A percentile compares a stretch with the other conserved stretches of the same genome.
Evolutionary conservation across 495 filamentous ascomycete genomes (phyloP).

Genomic region (Xylaria intraflava): DNA sequence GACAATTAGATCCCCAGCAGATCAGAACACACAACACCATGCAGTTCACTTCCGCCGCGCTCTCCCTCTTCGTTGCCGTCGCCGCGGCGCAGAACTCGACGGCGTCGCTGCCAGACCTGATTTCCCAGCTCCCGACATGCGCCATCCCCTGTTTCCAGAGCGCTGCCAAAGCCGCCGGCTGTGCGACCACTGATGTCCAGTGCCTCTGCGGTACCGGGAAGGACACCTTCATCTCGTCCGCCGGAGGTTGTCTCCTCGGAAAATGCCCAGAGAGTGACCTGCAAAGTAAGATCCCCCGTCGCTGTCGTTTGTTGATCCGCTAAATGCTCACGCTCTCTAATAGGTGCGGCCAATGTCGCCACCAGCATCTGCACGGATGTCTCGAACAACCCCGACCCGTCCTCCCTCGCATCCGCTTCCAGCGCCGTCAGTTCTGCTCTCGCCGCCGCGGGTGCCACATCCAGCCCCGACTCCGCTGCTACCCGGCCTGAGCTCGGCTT

Average conservation of each 20-base stretch:
- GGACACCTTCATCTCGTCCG: conserved; percentile 12
- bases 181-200: conserved; percentile 20
- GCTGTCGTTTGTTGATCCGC: background rate
- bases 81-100: conserved; percentile 25
- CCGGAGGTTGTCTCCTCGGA: conserved; percentile 14
- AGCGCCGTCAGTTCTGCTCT: conserved; percentile 20
- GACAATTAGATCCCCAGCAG: too few relatives aligned
- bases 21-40: conserved; percentile 4
- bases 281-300: conserved; percentile 14
- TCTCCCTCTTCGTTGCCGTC: conserved; percentile 21
- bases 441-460: conserved; percentile 15
- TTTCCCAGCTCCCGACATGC: conserved; percentile 23
- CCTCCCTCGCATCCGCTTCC: conserved; percentile 25
- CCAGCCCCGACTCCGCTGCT: conserved; percentile 15
- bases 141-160: conserved; percentile 18
- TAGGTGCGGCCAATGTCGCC: conserved; percentile 17
- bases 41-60: conserved; percentile 15
- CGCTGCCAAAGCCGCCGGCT: conserved; percentile 14
- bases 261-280: conserved; percentile 16
- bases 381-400: conserved; percentile 17
- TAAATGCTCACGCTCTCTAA: conserved; percentile 5
- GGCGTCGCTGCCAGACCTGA: conserved; percentile 21
- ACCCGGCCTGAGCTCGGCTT: conserved; percentile 17
- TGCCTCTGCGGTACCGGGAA: conserved; percentile 21
- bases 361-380: conserved; percentile 22